Percentiles rank a stretch among this genome's conserved stretches.
Evolutionary conservation across 148 eudicot species (phyloP).

Genomic region (Heliosperma pusillum): DNA sequence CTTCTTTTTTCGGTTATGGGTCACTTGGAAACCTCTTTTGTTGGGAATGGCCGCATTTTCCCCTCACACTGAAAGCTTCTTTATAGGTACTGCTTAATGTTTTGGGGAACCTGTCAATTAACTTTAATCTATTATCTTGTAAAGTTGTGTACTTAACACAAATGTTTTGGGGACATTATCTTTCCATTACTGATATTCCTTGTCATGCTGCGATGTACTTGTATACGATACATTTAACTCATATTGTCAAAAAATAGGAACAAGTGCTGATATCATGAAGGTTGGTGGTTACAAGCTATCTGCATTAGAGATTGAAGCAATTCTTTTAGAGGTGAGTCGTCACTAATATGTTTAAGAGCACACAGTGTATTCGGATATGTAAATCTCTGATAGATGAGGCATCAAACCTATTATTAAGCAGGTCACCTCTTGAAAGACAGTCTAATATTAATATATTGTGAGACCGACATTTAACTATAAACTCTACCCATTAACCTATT

Average conservation of each 20-base stretch:
- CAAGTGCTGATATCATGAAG: slow-evolving; percentile 97
- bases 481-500: no score
- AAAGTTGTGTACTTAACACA: not conserved
- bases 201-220: not conserved
- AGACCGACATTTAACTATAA: no score
- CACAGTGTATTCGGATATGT: not conserved
- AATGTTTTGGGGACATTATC: not conserved
- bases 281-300: slow-evolving; percentile 97
- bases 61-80: not conserved
- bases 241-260: slow-evolving; percentile 45
- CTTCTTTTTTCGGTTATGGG: no score
- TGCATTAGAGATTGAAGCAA: slow-evolving; percentile 94
- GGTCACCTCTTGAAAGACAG: no score
- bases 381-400: not conserved
- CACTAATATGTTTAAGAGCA: not conserved
- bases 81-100: not conserved
- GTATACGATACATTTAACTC: not conserved
- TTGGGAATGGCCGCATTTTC: not conserved
- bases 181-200: not conserved
- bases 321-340: slow-evolving; percentile 67
- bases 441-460: no score
- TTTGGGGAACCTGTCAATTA: not conserved
- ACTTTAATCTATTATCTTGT: not conserved
- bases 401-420: not conserved
- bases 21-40: no score